Evolutionary conservation across 2,329 filamentous ascomycete genomes (phyloP), one percentile per base, ranked within the genome.

Genomic region (Alternaria hordeiaustralica): DNA sequence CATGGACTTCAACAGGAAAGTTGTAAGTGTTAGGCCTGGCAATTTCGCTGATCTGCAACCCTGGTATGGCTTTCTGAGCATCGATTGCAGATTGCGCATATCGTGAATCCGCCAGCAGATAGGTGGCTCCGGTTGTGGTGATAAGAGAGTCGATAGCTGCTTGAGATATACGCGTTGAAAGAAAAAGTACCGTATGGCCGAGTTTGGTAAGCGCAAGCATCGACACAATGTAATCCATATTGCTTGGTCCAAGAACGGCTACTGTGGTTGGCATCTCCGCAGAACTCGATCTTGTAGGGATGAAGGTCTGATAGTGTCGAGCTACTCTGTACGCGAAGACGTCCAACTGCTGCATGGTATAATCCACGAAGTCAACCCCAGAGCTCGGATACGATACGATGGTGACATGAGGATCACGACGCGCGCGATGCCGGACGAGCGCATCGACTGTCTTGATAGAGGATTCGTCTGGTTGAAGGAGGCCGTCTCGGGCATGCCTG

Each of bases 161-260:
- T 4, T 82, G 79, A 1, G 86, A 82, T 7, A 88, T 80, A 4
- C 87, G 78, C 2, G 85, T 87, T 0, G 86, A 88, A 2, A 89
- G 78, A 47, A 88, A 84, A 3, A 89, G 74, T 2, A 85, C 80
- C 0, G 85, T 84, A 75, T 87, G 85, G 8, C 87, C 87, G 5
- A 89, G 79, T 60, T 86, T 85, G 21, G 82, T 83, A 30, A 89
- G 73, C 0, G 86, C 87, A 41, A 88, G 82, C 60, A 86, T 80
- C 5, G 85, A 84, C 25, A 88, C 75, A 10, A 87, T 76, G 68
- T 87, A 87, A 58, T 87, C 84, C 13, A 89, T 80, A 64, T 86
- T 85, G 3, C 86, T 87, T 0, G 82, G 81, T 0, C 85, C 86
- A 3, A 89, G 76, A 4, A 89, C 66, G 0, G 83, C 85, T n/a